Evolutionary conservation across 1,284 basidiomycete genomes (phyloP).

Genomic region (Naganishia sp.): DNA sequence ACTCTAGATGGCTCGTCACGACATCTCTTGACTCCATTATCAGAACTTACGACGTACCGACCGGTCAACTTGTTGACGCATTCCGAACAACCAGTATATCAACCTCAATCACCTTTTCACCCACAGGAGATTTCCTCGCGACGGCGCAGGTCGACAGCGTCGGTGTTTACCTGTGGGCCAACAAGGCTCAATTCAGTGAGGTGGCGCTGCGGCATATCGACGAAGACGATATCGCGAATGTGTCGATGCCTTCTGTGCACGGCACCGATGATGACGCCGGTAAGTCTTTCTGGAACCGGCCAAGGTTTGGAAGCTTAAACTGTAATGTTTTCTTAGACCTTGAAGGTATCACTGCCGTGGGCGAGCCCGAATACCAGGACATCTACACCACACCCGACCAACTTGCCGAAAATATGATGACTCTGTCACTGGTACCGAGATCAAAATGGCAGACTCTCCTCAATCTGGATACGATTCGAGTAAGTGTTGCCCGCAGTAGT

Average conservation of each 20-base stretch:
- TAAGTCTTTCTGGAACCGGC: slow-evolving; percentile 29
- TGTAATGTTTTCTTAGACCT: slow-evolving; percentile 58
- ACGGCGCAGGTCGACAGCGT: slow-evolving; percentile 92
- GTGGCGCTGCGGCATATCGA: slow-evolving; percentile 76
- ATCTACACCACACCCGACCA: slow-evolving; percentile 82
- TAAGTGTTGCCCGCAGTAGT: slow-evolving; percentile 47
- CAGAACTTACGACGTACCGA: slow-evolving; percentile 94
- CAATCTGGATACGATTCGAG: slow-evolving; percentile 92
- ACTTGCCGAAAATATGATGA: slow-evolving; percentile 80
- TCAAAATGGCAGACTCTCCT: slow-evolving; percentile 94
- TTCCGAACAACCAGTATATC: slow-evolving; percentile 89
- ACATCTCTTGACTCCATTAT: slow-evolving; percentile 88
- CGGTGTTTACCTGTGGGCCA: slow-evolving; percentile 95
- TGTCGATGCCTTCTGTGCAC: slow-evolving; percentile 78
- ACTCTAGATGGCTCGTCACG: slow-evolving; percentile 88
- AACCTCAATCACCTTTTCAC: slow-evolving; percentile 88
- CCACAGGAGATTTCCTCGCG: slow-evolving; percentile 92
- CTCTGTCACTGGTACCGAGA: slow-evolving; percentile 86
- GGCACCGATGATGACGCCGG: slow-evolving; percentile 66
- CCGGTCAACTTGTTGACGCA: slow-evolving; percentile 85
- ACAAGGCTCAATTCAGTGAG: slow-evolving; percentile 88
- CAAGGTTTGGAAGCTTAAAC: neutral
- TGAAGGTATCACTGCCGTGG: slow-evolving; percentile 63
- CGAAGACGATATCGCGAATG: slow-evolving; percentile 71
- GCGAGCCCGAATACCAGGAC: slow-evolving; percentile 63